Evolutionary conservation across 192 early-diverging fungal genomes (phyloP).

Genomic region (Lobosporangium transversale): DNA sequence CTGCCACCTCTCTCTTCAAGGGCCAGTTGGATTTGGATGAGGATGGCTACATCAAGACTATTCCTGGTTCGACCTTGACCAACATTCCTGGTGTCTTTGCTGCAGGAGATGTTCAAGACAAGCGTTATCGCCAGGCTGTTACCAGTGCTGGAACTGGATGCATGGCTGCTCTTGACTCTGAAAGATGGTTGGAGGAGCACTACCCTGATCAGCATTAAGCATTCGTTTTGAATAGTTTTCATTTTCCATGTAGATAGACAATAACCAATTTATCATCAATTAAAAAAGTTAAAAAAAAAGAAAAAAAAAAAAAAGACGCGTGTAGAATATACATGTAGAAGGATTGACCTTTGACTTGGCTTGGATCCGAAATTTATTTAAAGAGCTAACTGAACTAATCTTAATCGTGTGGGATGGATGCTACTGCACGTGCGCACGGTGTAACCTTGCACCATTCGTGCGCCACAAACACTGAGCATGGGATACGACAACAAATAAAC

Average conservation of each 20-base stretch:
- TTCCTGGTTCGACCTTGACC: conserved; percentile 83
- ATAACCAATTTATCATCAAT: not conserved
- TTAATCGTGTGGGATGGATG: too few relatives aligned
- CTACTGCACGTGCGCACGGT: too few relatives aligned
- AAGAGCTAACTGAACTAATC: too few relatives aligned
- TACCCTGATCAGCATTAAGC: conserved; percentile 51
- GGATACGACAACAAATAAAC: too few relatives aligned
- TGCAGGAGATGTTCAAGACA: conserved; percentile 97
- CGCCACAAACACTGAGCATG: too few relatives aligned
- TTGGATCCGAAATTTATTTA: not conserved
- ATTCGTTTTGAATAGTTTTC: not conserved
- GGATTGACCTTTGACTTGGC: not conserved
- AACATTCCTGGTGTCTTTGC: conserved; percentile 95
- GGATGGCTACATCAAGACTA: conserved; percentile 88
- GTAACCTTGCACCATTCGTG: too few relatives aligned
- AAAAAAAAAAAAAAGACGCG: conserved; percentile 4
- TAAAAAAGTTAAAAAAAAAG: not conserved
- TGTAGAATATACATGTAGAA: not conserved
- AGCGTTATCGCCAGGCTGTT: conserved; percentile 95
- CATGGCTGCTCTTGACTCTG: conserved; percentile 97
- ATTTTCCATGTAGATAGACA: conserved; percentile 25
- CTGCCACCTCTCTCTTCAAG: conserved; percentile 81
- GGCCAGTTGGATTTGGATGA: conserved; percentile 86
- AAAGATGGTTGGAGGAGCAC: conserved; percentile 91
- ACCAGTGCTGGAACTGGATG: conserved; percentile 97